Conservation (phyloP, 176 grass and related monocot genomes). For the Zizania latifolia region DNA sequence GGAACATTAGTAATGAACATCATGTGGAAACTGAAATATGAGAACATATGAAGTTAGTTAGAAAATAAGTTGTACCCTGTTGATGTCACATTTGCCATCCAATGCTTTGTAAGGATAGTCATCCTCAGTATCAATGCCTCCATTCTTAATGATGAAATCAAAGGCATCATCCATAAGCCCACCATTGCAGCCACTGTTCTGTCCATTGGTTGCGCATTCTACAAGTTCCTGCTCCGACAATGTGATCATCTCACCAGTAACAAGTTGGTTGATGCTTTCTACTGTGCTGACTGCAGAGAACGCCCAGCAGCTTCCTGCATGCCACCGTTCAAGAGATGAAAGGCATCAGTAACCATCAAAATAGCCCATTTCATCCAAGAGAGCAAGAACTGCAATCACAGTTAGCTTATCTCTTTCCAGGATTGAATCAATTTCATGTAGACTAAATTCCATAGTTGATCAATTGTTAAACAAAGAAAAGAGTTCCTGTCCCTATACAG, state of each 20-base stretch:
- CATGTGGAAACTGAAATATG: neutral
- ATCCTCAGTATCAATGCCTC: constrained; percentile 76
- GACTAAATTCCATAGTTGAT: neutral
- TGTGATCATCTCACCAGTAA: constrained; percentile 63
- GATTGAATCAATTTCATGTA: neutral
- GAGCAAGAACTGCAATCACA: neutral
- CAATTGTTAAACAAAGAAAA: neutral
- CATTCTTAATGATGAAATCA: constrained; percentile 70
- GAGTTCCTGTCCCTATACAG: neutral
- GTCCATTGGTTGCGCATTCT: constrained; percentile 53
- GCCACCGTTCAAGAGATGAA: neutral
- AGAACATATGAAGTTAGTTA: neutral
- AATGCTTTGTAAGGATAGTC: constrained; percentile 75
- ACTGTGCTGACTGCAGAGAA: constrained; percentile 82
- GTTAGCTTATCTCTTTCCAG: neutral
- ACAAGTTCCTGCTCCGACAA: constrained; percentile 84
- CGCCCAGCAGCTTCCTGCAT: constrained; percentile 94
- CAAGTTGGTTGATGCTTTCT: constrained; percentile 85
- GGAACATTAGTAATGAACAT: neutral
- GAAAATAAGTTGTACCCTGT: constrained; percentile 39
- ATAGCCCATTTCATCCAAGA: neutral
- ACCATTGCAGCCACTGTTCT: constrained; percentile 78
- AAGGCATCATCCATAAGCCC: constrained; percentile 85
- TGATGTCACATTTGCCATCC: constrained; percentile 60
- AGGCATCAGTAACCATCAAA: neutral